Percentiles rank a stretch among this genome's conserved stretches.
Conservation (phyloP, 176 grass and related monocot genomes). For the Avena atlantica region DNA sequence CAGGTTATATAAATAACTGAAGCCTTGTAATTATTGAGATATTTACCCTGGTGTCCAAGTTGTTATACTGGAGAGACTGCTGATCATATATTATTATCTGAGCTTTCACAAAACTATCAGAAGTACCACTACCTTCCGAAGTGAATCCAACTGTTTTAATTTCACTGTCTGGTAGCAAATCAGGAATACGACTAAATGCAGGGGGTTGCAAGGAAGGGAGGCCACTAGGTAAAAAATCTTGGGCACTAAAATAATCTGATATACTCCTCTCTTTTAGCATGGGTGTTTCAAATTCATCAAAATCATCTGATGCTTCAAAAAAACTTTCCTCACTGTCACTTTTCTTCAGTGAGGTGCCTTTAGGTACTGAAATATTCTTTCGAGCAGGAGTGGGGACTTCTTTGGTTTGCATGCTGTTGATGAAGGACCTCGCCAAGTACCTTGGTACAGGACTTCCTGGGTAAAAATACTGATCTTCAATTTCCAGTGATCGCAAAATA, state of each 20-base stretch:
- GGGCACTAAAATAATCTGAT: slow-evolving; percentile 64
- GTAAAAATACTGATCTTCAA: slow-evolving; percentile 83
- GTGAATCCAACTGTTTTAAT: slow-evolving; percentile 53
- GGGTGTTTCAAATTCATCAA: slow-evolving; percentile 79
- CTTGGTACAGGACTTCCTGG: slow-evolving; percentile 60
- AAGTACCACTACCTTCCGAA: slow-evolving; percentile 58
- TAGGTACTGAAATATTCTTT: slow-evolving; percentile 48
- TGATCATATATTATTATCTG: slow-evolving; percentile 92
- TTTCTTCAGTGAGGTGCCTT: slow-evolving; percentile 62
- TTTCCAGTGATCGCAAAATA: slow-evolving; percentile 89
- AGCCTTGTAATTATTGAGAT: slow-evolving; percentile 24
- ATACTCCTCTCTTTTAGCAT: slow-evolving; percentile 56
- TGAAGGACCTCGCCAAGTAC: slow-evolving; percentile 93
- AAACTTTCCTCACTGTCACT: slow-evolving; percentile 82
- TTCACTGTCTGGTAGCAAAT: slow-evolving; percentile 81
- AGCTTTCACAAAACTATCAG: slow-evolving; percentile 92
- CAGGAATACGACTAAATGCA: slow-evolving; percentile 76
- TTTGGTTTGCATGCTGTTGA: slow-evolving; percentile 63
- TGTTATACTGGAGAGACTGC: slow-evolving; percentile 83
- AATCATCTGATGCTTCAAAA: slow-evolving; percentile 94
- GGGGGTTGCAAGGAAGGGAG: slow-evolving; percentile 70
- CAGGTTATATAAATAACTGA: slow-evolving; percentile 34
- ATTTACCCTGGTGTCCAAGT: slow-evolving; percentile 90
- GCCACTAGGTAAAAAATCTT: slow-evolving; percentile 53
- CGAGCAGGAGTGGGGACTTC: slow-evolving; percentile 38